phyloP scores from a whole-genome alignment of 805 yeast genomes.

The Kuraishia hungarica region DNA sequence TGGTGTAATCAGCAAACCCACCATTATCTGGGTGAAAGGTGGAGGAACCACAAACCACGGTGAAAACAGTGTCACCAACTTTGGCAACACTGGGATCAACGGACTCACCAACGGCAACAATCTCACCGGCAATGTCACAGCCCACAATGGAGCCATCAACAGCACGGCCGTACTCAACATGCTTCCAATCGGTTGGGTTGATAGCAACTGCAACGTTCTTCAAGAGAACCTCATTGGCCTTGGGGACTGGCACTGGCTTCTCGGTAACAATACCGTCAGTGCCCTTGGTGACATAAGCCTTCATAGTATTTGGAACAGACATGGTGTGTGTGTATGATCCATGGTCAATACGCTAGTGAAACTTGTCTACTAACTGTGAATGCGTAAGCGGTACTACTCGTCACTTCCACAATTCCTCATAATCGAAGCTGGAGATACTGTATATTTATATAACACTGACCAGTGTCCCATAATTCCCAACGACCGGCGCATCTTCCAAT shows the following conservation, averaged over 20 bases:
- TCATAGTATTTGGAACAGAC: background rate
- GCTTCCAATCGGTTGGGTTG: conserved; percentile 72
- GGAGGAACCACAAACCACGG: conserved; percentile 47
- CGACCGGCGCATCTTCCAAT: no score
- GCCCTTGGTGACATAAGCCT: background rate
- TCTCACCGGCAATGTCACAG: conserved; percentile 51
- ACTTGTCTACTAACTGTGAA: no score
- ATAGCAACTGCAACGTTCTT: conserved; percentile 46
- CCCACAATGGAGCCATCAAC: conserved; percentile 45
- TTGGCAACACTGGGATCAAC: conserved; percentile 22
- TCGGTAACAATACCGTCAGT: background rate
- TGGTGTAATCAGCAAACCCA: conserved; percentile 48
- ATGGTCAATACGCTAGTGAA: background rate
- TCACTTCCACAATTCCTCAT: no score
- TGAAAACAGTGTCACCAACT: conserved; percentile 51
- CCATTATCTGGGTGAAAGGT: conserved; percentile 35
- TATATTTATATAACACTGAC: no score
- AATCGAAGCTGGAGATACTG: no score
- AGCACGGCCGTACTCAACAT: conserved; percentile 30
- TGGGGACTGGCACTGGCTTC: conserved; percentile 11
- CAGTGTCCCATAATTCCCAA: no score
- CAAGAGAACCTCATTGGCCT: conserved; percentile 35
- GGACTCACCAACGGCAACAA: conserved; percentile 39
- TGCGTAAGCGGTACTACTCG: no score
- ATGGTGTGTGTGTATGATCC: background rate